Percentiles rank a stretch among this genome's conserved stretches.
Conservation (phyloP, 139 green algal species). For the Zygnema circumcarinatum region DNA sequence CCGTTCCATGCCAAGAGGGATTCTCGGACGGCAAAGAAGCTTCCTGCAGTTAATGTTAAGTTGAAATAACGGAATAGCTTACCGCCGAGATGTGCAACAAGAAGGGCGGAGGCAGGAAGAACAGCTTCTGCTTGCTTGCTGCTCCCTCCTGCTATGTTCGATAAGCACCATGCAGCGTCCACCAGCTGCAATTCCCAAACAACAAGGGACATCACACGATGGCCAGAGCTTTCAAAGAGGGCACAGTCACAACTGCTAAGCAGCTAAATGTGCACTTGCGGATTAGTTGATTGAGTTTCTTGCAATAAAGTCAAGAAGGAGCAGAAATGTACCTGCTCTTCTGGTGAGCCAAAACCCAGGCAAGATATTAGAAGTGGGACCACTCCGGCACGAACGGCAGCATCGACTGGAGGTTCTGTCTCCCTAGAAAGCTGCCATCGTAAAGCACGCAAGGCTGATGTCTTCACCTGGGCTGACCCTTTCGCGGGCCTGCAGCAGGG, state of each 20-base stretch:
- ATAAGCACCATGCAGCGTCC: slow-evolving; percentile 57
- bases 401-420: slow-evolving; percentile 1
- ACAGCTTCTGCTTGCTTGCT: background rate
- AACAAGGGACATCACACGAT: too few relatives aligned
- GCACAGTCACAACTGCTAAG: background rate
- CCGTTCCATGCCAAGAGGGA: too few relatives aligned
- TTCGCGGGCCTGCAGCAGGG: slow-evolving; percentile 16
- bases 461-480: slow-evolving; percentile 10
- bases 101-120: slow-evolving; percentile 18
- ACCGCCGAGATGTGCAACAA: slow-evolving; percentile 32
- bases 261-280: too few relatives aligned
- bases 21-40: background rate
- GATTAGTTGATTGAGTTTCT: too few relatives aligned
- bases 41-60: background rate
- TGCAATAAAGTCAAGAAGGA: too few relatives aligned
- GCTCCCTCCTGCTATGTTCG: slow-evolving; percentile 50
- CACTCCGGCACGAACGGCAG: slow-evolving; percentile 22
- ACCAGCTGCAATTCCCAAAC: slow-evolving; percentile 28
- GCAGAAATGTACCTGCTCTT: slow-evolving; percentile 31
- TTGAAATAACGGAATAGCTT: background rate
- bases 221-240: too few relatives aligned
- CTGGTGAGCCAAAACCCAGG: slow-evolving; percentile 38
- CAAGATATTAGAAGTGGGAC: slow-evolving; percentile 46
- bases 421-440: slow-evolving; percentile 33
- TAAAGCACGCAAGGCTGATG: slow-evolving; percentile 26